Conservation (phyloP, 2,329 filamentous ascomycete genomes). For the Fusarium succisae region DNA sequence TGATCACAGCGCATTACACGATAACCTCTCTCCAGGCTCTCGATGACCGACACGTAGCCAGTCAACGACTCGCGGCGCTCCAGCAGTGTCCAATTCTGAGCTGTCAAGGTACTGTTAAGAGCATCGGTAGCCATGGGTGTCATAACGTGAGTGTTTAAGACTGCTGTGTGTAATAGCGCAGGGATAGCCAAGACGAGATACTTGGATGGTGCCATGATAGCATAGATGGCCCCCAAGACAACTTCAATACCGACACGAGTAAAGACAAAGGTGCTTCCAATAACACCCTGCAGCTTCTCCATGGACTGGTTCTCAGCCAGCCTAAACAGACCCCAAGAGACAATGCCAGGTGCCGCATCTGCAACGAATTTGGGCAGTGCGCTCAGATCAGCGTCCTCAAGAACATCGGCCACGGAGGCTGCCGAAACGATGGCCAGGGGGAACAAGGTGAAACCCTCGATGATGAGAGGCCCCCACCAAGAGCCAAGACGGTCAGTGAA, state of each 20-base stretch:
- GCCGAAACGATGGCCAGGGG: slow-evolving; percentile 73
- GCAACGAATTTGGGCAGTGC: slow-evolving; percentile 64
- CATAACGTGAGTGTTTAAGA: slow-evolving; percentile 79
- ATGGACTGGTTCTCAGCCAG: slow-evolving; percentile 54
- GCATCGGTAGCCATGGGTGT: slow-evolving; percentile 66
- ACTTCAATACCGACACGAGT: slow-evolving; percentile 79
- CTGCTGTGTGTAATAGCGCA: slow-evolving; percentile 74
- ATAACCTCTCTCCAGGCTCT: slow-evolving; percentile 76
- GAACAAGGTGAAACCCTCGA: slow-evolving; percentile 77
- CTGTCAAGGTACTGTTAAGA: slow-evolving; percentile 72
- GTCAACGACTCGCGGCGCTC: slow-evolving; percentile 88
- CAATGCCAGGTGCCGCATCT: slow-evolving; percentile 72
- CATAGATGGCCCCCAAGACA: slow-evolving; percentile 70
- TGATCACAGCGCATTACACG: slow-evolving; percentile 92
- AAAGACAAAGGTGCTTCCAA: slow-evolving; percentile 71
- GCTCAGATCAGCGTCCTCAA: slow-evolving; percentile 69
- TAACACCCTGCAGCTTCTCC: slow-evolving; percentile 55
- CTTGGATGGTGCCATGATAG: slow-evolving; percentile 73
- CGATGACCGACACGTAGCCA: slow-evolving; percentile 90
- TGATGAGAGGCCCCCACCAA: slow-evolving; percentile 76
- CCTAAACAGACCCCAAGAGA: slow-evolving; percentile 73
- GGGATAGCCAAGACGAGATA: slow-evolving; percentile 74
- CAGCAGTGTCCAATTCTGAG: slow-evolving; percentile 77
- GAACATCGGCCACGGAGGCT: slow-evolving; percentile 68
- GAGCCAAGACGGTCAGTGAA: slow-evolving; percentile 74